These are phyloP conservation scores for Trichoderma atroviride DNA, from an alignment of 2,329 filamentous ascomycete genomes.

Conservation along the genomic window DNA sequence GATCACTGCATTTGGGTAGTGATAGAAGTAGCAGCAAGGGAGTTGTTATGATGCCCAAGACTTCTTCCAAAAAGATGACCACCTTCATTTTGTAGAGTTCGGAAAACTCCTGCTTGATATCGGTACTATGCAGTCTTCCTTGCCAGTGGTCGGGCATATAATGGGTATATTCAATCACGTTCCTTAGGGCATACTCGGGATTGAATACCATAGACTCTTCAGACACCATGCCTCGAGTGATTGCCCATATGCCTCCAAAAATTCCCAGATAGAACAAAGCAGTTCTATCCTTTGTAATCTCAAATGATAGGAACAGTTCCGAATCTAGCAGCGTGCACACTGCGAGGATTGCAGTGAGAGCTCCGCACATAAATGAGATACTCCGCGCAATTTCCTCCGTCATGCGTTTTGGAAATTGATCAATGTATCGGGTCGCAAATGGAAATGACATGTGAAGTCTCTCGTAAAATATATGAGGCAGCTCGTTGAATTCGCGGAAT, in stretches of 20 bases:
- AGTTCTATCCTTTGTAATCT: conserved; percentile 85
- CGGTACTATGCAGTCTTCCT: conserved; percentile 85
- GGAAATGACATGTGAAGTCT: conserved; percentile 93
- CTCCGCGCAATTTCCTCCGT: conserved; percentile 83
- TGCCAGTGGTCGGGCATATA: conserved; percentile 91
- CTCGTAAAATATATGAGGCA: conserved; percentile 88
- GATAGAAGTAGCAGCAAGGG: conserved; percentile 87
- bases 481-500: conserved; percentile 96
- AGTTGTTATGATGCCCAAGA: conserved; percentile 88
- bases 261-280: conserved; percentile 88
- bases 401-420: conserved; percentile 96
- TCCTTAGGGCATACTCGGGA: conserved; percentile 83
- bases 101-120: conserved; percentile 89
- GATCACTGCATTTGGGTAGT: conserved; percentile 84
- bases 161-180: conserved; percentile 90
- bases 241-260: conserved; percentile 80
- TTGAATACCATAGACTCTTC: conserved; percentile 90
- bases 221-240: conserved; percentile 79
- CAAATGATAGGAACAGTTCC: conserved; percentile 87
- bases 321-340: conserved; percentile 85
- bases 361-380: conserved; percentile 83
- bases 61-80: conserved; percentile 88
- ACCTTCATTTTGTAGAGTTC: conserved; percentile 90
- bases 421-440: conserved; percentile 87
- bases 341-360: conserved; percentile 81